Evolutionary conservation across 768 basidiomycete genomes (phyloP), one percentile per base, ranked within the genome.

Genomic region (Daedalea quercina): DNA sequence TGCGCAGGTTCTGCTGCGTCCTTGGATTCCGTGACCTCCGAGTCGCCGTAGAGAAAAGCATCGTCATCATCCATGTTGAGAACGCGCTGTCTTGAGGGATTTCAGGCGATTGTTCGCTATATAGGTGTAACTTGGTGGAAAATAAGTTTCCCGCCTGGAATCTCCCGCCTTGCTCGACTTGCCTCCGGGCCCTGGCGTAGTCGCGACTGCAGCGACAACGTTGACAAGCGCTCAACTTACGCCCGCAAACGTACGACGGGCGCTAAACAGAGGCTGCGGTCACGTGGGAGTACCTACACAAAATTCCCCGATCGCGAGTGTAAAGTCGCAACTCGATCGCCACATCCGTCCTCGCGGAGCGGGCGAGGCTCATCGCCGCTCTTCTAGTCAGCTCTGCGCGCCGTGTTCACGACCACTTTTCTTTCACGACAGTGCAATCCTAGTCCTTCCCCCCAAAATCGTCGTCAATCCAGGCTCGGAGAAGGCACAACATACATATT

Each of bases 11-110:
- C 50, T 9, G 24, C 34, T 37, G 31, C 50, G n/a, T 52, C 65
- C 64, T 52, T 66, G 65, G 28, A 31, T 11, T n/a, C n/a, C n/a
- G n/a, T n/a, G 17, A 35, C 9, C 28, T 54, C 45, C 9, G 65
- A 59, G 52, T 66, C 66, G 51, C 68, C 68, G 53, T 65, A 67
- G 43, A 67, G 59, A 56, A 61, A 66, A 46, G 58, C 59, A 54
- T 69, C 67, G 57, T 70, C 66, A 55, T 67, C 69, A 60, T 70
- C 69, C 37, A 40, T 40, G 13, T 40, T 40, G 15, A 40, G 15
- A 19, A 15, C 17, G 37, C 4, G 6, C 28, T 31, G 11, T 31
- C 28, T 31, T 31, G 6, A 11, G 6, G 37, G 15, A 15, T 7
- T 40, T 15, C 37, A 15, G 17, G 37, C 37, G 17, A 15, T 11